A percentile compares a stretch with the other conserved stretches of the same genome.
These are phyloP conservation scores for Nicotiana benthamiana DNA, from an alignment of 257 asterid genomes.

Conservation along the genomic window DNA sequence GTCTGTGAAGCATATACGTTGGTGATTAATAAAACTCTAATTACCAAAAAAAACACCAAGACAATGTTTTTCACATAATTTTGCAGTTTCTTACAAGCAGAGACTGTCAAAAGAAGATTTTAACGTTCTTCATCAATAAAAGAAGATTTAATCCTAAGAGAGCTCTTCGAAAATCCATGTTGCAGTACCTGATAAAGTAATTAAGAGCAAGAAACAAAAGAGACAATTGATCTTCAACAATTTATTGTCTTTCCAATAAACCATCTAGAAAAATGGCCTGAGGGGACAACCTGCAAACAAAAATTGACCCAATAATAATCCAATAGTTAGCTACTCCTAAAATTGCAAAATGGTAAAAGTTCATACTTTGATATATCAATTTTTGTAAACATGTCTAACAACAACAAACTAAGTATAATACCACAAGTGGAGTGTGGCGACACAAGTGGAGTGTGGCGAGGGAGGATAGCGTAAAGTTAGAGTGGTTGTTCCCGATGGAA, in stretches of 20 bases:
- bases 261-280: neutral
- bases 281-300: neutral
- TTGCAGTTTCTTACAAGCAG: neutral
- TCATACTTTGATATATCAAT: neutral
- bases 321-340: neutral
- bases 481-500: no score
- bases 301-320: neutral
- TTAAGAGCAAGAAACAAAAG: neutral
- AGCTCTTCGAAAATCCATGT: neutral
- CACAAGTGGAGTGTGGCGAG: no score
- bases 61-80: neutral
- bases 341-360: neutral
- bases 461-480: no score
- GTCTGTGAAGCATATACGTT: no score
- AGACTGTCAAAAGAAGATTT: neutral
- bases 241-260: neutral
- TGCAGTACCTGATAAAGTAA: constrained; percentile 1
- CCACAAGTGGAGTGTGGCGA: no score
- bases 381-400: no score
- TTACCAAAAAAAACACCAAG: no score
- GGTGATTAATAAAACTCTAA: no score
- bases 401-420: no score
- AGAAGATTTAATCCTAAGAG: neutral
- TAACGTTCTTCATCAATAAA: neutral
- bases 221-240: neutral